Evolutionary conservation across 805 yeast genomes (phyloP).

Genomic region (Lachancea lanzarotensis): DNA sequence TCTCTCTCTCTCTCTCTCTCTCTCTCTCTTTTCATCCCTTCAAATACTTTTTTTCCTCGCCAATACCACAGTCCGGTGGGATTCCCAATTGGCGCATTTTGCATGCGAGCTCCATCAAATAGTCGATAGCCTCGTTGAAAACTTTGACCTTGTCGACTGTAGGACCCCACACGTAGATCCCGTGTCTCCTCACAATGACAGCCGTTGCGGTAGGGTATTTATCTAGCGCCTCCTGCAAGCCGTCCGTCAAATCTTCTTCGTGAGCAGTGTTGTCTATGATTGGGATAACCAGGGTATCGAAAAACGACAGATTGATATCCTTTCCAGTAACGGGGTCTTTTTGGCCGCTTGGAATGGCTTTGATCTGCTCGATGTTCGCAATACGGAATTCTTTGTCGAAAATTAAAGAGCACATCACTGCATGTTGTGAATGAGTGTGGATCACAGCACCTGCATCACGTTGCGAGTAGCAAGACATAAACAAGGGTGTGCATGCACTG

Average conservation of each 20-base stretch:
- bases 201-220: slow-evolving; percentile 77
- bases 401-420: slow-evolving; percentile 72
- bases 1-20: no score
- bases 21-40: slow-evolving; percentile 1
- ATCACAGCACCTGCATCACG: slow-evolving; percentile 86
- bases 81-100: slow-evolving; percentile 72
- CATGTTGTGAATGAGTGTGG: slow-evolving; percentile 88
- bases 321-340: slow-evolving; percentile 37
- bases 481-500: slow-evolving; percentile 90
- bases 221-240: slow-evolving; percentile 56
- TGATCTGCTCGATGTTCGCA: slow-evolving; percentile 81
- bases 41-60: slow-evolving; percentile 29
- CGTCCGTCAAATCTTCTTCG: slow-evolving; percentile 73
- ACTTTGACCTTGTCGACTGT: slow-evolving; percentile 88
- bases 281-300: slow-evolving; percentile 75
- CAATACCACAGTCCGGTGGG: slow-evolving; percentile 38
- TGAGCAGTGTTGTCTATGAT: slow-evolving; percentile 86
- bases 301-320: slow-evolving; percentile 59
- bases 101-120: slow-evolving; percentile 75
- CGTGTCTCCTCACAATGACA: slow-evolving; percentile 86
- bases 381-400: slow-evolving; percentile 69
- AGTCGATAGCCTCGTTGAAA: slow-evolving; percentile 89
- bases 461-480: slow-evolving; percentile 60
- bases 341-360: slow-evolving; percentile 72
- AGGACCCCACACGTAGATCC: slow-evolving; percentile 96